Percentiles rank a stretch among this genome's conserved stretches.
phyloP scores from a whole-genome alignment of 352 stramenopile species.

The Peronospora belbahrii region DNA sequence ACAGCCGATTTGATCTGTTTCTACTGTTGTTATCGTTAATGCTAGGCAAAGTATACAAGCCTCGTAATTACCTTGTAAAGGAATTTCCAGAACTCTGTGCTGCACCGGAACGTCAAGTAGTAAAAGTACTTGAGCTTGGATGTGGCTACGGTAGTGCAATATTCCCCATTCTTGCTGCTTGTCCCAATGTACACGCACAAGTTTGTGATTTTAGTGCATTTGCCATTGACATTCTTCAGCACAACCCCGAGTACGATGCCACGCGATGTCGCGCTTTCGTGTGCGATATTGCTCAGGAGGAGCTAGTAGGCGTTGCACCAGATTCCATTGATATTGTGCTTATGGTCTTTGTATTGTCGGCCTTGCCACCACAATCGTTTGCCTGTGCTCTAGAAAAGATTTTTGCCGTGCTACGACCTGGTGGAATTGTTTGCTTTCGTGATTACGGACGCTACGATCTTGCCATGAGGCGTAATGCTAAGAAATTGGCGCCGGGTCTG shows the following conservation, averaged over 20 bases:
- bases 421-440: slow-evolving; percentile 75
- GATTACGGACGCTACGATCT: slow-evolving; percentile 86
- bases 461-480: slow-evolving; percentile 75
- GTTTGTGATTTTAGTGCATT: slow-evolving; percentile 81
- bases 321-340: slow-evolving; percentile 67
- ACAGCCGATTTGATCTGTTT: too few relatives aligned
- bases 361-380: slow-evolving; percentile 55
- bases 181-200: slow-evolving; percentile 55
- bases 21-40: not conserved
- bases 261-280: slow-evolving; percentile 60
- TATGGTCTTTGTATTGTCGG: slow-evolving; percentile 81
- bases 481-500: slow-evolving; percentile 44
- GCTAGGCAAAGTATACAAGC: slow-evolving; percentile 75
- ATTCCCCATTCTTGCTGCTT: slow-evolving; percentile 70
- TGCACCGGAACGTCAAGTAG: slow-evolving; percentile 22
- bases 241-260: slow-evolving; percentile 40
- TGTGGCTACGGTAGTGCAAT: slow-evolving; percentile 85
- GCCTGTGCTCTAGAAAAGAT: slow-evolving; percentile 47
- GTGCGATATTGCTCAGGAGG: slow-evolving; percentile 56
- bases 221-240: slow-evolving; percentile 58
- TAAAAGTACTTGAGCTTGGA: slow-evolving; percentile 69
- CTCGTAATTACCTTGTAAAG: slow-evolving; percentile 73
- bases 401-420: slow-evolving; percentile 38
- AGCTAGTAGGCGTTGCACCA: slow-evolving; percentile 32
- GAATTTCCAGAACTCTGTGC: slow-evolving; percentile 69